Conservation (phyloP, 352 stramenopile genomes). For the Hyaloperonospora arabidopsidis region DNA sequence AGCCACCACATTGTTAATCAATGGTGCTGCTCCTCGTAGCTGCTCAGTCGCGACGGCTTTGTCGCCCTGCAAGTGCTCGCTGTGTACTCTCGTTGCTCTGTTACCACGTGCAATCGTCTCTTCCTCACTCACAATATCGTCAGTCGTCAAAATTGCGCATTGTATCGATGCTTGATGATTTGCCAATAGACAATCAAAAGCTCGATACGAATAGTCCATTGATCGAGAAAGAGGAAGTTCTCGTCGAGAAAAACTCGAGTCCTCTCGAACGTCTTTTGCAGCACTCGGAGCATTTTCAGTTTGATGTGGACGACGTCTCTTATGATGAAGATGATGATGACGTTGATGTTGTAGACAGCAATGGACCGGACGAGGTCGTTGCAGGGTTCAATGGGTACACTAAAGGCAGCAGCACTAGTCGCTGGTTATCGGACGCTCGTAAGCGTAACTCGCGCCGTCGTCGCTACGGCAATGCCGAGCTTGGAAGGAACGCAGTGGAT, state of each 20-base stretch:
- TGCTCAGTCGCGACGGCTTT: conserved; percentile 12
- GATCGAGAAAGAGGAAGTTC: not conserved
- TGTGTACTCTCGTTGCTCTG: conserved; percentile 1
- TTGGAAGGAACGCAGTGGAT: conserved; percentile 15
- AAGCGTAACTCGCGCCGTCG: conserved; percentile 16
- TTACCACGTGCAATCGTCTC: not conserved
- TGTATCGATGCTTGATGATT: conserved; percentile 6
- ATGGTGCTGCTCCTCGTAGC: conserved; percentile 4
- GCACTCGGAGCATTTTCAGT: conserved; percentile 55
- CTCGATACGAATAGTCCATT: too few species aligned
- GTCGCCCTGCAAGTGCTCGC: not conserved
- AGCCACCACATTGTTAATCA: not conserved
- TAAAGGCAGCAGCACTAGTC: not conserved
- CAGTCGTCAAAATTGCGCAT: conserved; percentile 1
- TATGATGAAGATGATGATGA: conserved; percentile 12
- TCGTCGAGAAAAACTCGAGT: conserved; percentile 32
- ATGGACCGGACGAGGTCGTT: too few species aligned
- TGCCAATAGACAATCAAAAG: too few species aligned
- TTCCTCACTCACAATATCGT: not conserved
- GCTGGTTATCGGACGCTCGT: not conserved
- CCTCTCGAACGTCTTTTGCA: conserved; percentile 61
- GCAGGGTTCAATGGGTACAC: not conserved
- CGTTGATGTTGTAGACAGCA: not conserved
- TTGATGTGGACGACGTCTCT: conserved; percentile 25
- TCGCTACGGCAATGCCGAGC: conserved; percentile 9